Percentiles rank a stretch among this genome's conserved stretches.
Conservation (phyloP, 2,329 filamentous ascomycete genomes). For the Capronia epimyces region DNA sequence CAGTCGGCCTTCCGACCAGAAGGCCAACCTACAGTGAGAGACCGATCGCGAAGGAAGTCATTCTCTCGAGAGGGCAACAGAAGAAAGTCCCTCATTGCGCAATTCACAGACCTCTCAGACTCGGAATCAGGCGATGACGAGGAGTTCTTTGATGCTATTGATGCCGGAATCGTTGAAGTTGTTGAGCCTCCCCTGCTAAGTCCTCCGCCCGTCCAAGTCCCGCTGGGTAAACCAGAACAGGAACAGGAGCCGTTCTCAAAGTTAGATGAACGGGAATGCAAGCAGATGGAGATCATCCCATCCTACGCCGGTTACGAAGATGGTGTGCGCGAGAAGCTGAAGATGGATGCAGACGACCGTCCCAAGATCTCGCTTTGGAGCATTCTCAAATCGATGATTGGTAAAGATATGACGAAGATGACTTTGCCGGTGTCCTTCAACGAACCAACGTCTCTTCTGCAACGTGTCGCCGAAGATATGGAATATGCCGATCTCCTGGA, state of each 20-base stretch:
- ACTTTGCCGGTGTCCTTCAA: slow-evolving; percentile 97
- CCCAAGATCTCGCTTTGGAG: slow-evolving; percentile 95
- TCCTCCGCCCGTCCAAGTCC: slow-evolving; percentile 31
- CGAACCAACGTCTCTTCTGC: slow-evolving; percentile 90
- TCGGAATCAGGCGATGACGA: slow-evolving; percentile 75
- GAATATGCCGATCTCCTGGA: slow-evolving; percentile 93
- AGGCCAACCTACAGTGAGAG: slow-evolving; percentile 25
- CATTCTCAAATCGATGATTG: slow-evolving; percentile 98
- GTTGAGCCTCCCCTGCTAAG: slow-evolving; percentile 48
- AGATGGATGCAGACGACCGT: slow-evolving; percentile 85
- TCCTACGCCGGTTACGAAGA: slow-evolving; percentile 91
- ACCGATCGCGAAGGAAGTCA: slow-evolving; percentile 22
- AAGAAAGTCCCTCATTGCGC: slow-evolving; percentile 62
- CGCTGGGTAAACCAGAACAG: slow-evolving; percentile 34
- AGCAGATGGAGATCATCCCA: slow-evolving; percentile 61
- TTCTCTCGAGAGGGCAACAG: slow-evolving; percentile 42
- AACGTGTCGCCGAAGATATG: slow-evolving; percentile 95
- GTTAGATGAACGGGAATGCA: slow-evolving; percentile 44
- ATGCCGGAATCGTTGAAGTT: slow-evolving; percentile 83
- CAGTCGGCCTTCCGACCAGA: slow-evolving; percentile 37
- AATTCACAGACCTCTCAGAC: slow-evolving; percentile 67
- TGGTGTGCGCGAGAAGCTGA: slow-evolving; percentile 69
- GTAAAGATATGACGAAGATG: slow-evolving; percentile 99
- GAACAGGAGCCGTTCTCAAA: slow-evolving; percentile 43
- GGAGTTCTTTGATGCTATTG: slow-evolving; percentile 96